phyloP scores from a whole-genome alignment of 805 yeast species.

The Phaffomyces opuntiae region DNA sequence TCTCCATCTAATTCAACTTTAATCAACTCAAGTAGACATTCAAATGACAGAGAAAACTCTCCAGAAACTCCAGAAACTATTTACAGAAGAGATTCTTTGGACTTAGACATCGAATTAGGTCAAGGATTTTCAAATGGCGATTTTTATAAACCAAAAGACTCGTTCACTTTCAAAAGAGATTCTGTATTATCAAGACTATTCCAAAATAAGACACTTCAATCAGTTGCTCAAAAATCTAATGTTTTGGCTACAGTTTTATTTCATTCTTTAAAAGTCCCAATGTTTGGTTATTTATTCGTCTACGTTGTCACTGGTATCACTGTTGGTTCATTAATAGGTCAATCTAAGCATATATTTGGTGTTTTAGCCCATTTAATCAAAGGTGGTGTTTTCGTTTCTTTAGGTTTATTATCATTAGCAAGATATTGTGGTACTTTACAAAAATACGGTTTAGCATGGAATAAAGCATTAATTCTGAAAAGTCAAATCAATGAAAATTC shows the following conservation, averaged over 20 bases:
- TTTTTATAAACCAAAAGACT: not conserved
- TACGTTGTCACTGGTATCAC: slow-evolving; percentile 52
- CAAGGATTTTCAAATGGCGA: not conserved
- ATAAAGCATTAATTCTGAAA: slow-evolving; percentile 32
- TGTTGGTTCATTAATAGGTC: slow-evolving; percentile 63
- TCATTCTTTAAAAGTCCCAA: slow-evolving; percentile 52
- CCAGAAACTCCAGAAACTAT: slow-evolving; percentile 19
- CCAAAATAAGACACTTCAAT: slow-evolving; percentile 22
- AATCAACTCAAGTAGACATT: slow-evolving; percentile 11
- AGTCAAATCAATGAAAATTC: slow-evolving; percentile 22
- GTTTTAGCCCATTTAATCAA: slow-evolving; percentile 92
- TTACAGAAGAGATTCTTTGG: slow-evolving; percentile 19
- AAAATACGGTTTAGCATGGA: slow-evolving; percentile 89
- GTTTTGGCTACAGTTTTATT: slow-evolving; percentile 31
- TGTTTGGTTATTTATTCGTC: slow-evolving; percentile 51
- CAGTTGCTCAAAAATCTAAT: slow-evolving; percentile 18
- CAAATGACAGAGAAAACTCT: slow-evolving; percentile 10
- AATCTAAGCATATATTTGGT: slow-evolving; percentile 63
- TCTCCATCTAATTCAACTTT: slow-evolving; percentile 21
- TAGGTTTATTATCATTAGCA: slow-evolving; percentile 76
- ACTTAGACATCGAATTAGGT: slow-evolving; percentile 10
- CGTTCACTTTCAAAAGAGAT: slow-evolving; percentile 24
- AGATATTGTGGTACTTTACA: slow-evolving; percentile 81
- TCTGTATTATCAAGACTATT: slow-evolving; percentile 29
- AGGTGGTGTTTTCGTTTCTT: slow-evolving; percentile 78